Conservation (phyloP, 225 moss, liverwort and hornwort genomes). For the Climacium dendroides region DNA sequence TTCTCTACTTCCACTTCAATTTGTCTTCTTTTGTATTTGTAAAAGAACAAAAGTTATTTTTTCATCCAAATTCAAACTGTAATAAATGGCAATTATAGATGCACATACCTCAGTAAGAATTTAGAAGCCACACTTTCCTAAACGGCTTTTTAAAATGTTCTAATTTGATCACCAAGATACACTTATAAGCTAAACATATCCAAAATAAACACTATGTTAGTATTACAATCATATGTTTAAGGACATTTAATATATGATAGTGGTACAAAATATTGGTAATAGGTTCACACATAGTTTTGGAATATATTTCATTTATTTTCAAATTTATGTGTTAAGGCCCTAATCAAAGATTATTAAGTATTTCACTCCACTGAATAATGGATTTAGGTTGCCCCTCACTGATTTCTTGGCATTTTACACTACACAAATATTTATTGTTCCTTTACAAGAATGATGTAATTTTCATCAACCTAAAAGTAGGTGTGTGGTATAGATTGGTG, state of each 20-base stretch:
- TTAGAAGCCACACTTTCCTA: rapidly evolving
- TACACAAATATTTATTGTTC: too few relatives aligned
- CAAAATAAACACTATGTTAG: neutral
- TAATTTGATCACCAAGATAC: neutral
- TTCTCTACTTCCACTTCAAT: neutral
- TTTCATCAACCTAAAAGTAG: too few relatives aligned
- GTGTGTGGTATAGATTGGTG: too few relatives aligned
- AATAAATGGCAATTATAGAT: neutral
- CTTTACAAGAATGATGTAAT: too few relatives aligned
- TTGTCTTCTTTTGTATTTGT: neutral
- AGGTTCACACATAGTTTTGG: neutral
- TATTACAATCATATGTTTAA: neutral
- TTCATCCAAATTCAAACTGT: neutral
- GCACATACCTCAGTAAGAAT: neutral
- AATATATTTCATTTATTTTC: neutral
- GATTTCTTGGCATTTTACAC: too few relatives aligned
- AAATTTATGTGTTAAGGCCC: neutral
- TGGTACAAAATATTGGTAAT: neutral
- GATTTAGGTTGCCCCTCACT: neutral
- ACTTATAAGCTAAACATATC: neutral
- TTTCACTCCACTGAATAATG: neutral
- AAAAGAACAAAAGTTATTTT: neutral
- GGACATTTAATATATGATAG: neutral
- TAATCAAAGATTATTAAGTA: neutral
- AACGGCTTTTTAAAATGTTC: neutral